phyloP scores from a whole-genome alignment of 2,329 filamentous ascomycete genomes.

The Colletotrichum chlorophyti region DNA sequence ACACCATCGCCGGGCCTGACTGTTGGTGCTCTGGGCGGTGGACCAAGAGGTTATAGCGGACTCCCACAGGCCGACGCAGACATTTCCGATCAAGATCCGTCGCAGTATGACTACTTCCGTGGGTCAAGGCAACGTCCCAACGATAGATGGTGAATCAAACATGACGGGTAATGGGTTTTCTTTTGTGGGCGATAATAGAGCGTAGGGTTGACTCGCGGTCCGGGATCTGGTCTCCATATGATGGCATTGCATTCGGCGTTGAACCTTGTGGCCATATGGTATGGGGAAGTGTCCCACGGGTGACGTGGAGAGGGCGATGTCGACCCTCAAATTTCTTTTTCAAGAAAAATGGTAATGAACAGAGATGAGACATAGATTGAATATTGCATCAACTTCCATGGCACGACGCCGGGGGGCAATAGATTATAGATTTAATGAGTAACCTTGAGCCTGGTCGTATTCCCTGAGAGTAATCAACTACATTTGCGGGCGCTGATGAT shows the following conservation, averaged over 20 bases:
- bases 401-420: not conserved
- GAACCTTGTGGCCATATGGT: not conserved
- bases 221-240: constrained; percentile 9
- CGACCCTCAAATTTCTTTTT: not conserved
- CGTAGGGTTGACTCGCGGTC: constrained; percentile 5
- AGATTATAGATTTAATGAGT: constrained; percentile 24
- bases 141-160: constrained; percentile 43
- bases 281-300: not conserved
- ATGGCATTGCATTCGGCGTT: constrained; percentile 26
- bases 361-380: constrained; percentile 29
- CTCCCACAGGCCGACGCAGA: constrained; percentile 60
- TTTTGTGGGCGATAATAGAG: constrained; percentile 21
- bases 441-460: not conserved
- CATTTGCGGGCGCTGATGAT: no score
- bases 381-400: not conserved
- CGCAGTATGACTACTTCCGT: constrained; percentile 65
- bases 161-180: constrained; percentile 3
- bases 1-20: constrained; percentile 49
- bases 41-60: constrained; percentile 65
- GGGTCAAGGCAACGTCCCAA: constrained; percentile 44
- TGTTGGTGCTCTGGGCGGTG: constrained; percentile 61
- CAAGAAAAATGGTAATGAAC: constrained; percentile 20
- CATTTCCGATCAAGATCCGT: constrained; percentile 46
- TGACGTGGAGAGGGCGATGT: not conserved
- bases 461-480: not conserved